Conservation (phyloP, 2,329 filamentous ascomycete species). For the Xylaria sp. region DNA sequence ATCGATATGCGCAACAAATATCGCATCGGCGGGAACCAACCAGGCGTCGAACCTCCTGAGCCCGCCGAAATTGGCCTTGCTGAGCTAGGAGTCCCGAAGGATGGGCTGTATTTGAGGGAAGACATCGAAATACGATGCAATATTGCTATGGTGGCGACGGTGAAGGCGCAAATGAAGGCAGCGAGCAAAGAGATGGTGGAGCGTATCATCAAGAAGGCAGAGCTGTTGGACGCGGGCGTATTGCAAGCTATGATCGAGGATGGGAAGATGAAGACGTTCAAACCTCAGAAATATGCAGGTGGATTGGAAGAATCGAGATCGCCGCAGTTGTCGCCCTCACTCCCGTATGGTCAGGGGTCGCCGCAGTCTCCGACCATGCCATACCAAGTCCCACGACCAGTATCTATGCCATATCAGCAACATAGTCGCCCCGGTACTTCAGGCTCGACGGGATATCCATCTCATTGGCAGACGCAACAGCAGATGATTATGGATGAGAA, state of each 20-base stretch:
- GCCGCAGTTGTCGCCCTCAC: conserved; percentile 46
- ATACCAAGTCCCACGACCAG: conserved; percentile 56
- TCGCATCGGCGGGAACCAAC: conserved; percentile 74
- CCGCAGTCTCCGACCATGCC: conserved; percentile 52
- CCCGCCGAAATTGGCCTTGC: conserved; percentile 69
- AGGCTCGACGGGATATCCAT: conserved; percentile 45
- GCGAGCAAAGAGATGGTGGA: conserved; percentile 75
- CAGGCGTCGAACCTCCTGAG: conserved; percentile 71
- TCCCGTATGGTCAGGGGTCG: conserved; percentile 40
- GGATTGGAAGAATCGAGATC: conserved; percentile 41
- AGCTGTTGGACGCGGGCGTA: conserved; percentile 73
- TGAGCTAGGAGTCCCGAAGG: conserved; percentile 68
- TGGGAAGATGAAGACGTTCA: conserved; percentile 70
- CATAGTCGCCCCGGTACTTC: conserved; percentile 50
- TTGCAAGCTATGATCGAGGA: conserved; percentile 75
- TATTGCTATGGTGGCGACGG: conserved; percentile 71
- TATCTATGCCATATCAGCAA: conserved; percentile 49
- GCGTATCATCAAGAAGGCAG: conserved; percentile 76
- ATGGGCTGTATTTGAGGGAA: conserved; percentile 75
- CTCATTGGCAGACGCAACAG: conserved; percentile 47
- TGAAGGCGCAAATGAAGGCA: conserved; percentile 73
- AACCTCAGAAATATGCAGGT: conserved; percentile 53
- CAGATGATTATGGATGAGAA: conserved; percentile 42
- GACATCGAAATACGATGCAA: conserved; percentile 79
- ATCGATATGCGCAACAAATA: conserved; percentile 76